These are phyloP conservation scores for Pestalotiopsis sp. DNA, from an alignment of 2,329 filamentous ascomycete genomes.

Conservation along the genomic window DNA sequence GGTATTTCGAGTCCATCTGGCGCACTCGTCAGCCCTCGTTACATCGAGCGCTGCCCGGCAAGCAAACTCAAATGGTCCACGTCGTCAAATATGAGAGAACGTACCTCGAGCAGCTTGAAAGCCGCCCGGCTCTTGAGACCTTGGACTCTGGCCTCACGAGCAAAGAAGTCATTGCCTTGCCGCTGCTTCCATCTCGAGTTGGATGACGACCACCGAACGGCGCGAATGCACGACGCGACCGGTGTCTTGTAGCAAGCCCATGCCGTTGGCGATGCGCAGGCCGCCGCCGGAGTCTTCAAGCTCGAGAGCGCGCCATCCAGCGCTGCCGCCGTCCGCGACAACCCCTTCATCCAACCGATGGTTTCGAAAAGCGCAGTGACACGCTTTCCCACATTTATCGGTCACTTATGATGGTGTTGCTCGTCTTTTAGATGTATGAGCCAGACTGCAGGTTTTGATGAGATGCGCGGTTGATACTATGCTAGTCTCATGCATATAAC, in stretches of 20 bases:
- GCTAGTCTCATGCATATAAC: constrained; percentile 4
- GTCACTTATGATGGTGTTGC: background rate
- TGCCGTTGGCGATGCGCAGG: background rate
- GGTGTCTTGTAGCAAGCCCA: background rate
- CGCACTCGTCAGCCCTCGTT: constrained; percentile 9
- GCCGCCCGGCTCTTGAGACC: constrained; percentile 88
- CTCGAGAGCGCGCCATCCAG: constrained; percentile 26
- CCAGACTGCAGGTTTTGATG: constrained; percentile 1
- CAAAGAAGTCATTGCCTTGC: constrained; percentile 73
- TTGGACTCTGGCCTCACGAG: constrained; percentile 74
- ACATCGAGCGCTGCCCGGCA: background rate
- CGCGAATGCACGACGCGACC: background rate
- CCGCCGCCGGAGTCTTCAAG: background rate
- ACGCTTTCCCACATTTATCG: constrained; percentile 22
- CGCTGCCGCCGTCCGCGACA: constrained; percentile 25
- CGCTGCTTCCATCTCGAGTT: constrained; percentile 79
- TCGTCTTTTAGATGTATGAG: background rate
- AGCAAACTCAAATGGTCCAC: background rate
- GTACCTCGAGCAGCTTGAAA: constrained; percentile 87
- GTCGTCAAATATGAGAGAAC: constrained; percentile 13
- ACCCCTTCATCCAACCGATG: constrained; percentile 25
- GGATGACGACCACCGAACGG: constrained; percentile 55
- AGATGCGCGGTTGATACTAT: constrained; percentile 4
- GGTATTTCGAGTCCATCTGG: constrained; percentile 81
- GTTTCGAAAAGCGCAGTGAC: constrained; percentile 15